phyloP scores from a whole-genome alignment of 2,329 filamentous ascomycete genomes.

The Nakataea oryzae region DNA sequence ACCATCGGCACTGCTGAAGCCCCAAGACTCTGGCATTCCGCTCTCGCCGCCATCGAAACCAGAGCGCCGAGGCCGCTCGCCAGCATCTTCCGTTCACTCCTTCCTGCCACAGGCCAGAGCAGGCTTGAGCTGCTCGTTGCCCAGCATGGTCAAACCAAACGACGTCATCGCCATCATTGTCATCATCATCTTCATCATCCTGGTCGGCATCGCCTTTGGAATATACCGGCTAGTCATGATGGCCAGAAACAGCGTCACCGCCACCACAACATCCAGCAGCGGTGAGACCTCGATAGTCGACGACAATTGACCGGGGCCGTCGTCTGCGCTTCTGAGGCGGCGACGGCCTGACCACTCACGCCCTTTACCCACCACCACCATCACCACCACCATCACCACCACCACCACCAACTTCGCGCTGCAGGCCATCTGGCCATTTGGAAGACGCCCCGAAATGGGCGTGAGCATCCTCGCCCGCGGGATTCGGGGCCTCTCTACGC shows the following conservation, averaged over 20 bases:
- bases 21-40: neutral
- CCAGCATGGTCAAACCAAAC: slow-evolving; percentile 51
- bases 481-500: neutral
- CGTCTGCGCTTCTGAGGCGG: too few species aligned
- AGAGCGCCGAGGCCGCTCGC: neutral
- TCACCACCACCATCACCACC: too few species aligned
- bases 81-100: slow-evolving; percentile 1
- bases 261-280: slow-evolving; percentile 17
- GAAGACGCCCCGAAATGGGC: too few species aligned
- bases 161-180: slow-evolving; percentile 59
- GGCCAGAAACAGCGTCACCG: slow-evolving; percentile 32
- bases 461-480: neutral
- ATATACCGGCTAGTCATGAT: slow-evolving; percentile 51
- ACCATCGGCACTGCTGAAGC: neutral
- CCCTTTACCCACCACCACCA: too few species aligned
- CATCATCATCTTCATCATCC: slow-evolving; percentile 53
- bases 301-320: slow-evolving; percentile 3
- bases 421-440: too few species aligned
- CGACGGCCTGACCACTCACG: neutral
- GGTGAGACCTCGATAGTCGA: slow-evolving; percentile 9
- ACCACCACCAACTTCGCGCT: too few species aligned
- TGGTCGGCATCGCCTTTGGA: slow-evolving; percentile 50
- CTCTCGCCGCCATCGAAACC: neutral
- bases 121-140: slow-evolving; percentile 11
- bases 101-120: neutral